Conservation (phyloP, 164 flowering plant species). For the Dillenia turbinata region DNA sequence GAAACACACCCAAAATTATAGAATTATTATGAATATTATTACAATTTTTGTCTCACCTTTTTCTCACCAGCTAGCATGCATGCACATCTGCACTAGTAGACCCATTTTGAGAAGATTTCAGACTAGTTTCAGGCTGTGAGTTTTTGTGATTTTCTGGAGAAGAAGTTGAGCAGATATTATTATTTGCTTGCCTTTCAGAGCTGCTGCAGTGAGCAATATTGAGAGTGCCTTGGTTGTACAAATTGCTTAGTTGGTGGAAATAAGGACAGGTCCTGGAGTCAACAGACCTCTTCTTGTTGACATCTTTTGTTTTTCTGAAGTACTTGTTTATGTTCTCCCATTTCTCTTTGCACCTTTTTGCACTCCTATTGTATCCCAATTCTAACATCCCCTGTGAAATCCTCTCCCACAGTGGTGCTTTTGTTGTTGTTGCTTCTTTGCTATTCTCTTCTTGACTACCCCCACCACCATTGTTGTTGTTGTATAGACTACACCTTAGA, state of each 20-base stretch:
- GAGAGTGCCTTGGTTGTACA: conserved; percentile 58
- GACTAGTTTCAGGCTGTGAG: conserved; percentile 12
- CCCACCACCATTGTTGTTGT: conserved; percentile 5
- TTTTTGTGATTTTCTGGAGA: conserved; percentile 16
- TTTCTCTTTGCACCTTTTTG: conserved; percentile 85
- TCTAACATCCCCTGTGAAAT: conserved; percentile 69
- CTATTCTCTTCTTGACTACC: conserved; percentile 16
- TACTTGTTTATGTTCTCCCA: conserved; percentile 94
- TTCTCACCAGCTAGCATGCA: conserved; percentile 1
- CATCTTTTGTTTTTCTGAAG: conserved; percentile 73
- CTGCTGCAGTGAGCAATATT: neutral
- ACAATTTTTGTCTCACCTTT: conserved; percentile 32
- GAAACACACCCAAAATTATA: no score
- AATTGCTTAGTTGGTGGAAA: conserved; percentile 54
- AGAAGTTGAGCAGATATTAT: neutral
- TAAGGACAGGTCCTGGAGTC: conserved; percentile 85
- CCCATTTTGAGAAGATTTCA: conserved; percentile 3
- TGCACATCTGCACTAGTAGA: conserved; percentile 11
- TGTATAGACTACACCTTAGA: conserved; percentile 48
- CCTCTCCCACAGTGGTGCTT: conserved; percentile 75
- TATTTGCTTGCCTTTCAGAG: conserved; percentile 10
- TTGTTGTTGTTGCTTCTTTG: conserved; percentile 7
- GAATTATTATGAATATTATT: neutral
- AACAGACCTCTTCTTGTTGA: conserved; percentile 66
- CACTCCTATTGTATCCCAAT: conserved; percentile 71